These are phyloP conservation scores for Xylaria sp. DNA, from an alignment of 2,329 filamentous ascomycete species.

Conservation along the genomic window DNA sequence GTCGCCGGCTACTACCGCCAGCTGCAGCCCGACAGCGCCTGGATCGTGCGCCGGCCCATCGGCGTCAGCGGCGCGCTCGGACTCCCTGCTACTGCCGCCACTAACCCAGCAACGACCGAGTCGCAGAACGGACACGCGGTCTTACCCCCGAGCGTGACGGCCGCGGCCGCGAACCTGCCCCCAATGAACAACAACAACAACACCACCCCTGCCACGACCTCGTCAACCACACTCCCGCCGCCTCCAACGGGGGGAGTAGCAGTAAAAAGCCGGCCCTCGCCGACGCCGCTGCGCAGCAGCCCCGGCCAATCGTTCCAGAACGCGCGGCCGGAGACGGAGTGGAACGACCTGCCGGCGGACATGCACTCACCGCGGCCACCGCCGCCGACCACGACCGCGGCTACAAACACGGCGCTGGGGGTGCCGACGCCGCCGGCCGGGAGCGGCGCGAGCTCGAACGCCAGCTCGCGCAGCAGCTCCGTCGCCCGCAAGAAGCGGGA, in stretches of 20 bases:
- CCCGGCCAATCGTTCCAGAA: conserved; percentile 59
- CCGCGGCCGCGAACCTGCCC: conserved; percentile 35
- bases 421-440: conserved; percentile 19
- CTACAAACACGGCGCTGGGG: too few relatives aligned
- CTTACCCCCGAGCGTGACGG: conserved; percentile 30
- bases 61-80: conserved; percentile 28
- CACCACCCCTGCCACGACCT: too few relatives aligned
- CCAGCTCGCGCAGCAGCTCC: conserved; percentile 61
- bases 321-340: conserved; percentile 60
- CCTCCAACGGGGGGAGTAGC: conserved; percentile 13
- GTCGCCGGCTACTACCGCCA: conserved; percentile 64
- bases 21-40: conserved; percentile 63
- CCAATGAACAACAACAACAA: conserved; percentile 1
- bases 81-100: not conserved
- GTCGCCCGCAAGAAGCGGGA: conserved; percentile 60
- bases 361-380: conserved; percentile 43
- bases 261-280: conserved; percentile 5
- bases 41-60: conserved; percentile 56
- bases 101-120: not conserved
- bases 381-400: conserved; percentile 5
- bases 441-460: conserved; percentile 42
- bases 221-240: conserved; percentile 4
- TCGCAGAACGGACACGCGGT: not conserved
- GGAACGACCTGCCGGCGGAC: conserved; percentile 67
- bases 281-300: conserved; percentile 21